These are phyloP conservation scores for Periconia sp. DNA, from an alignment of 2,329 filamentous ascomycete genomes.

Conservation along the genomic window DNA sequence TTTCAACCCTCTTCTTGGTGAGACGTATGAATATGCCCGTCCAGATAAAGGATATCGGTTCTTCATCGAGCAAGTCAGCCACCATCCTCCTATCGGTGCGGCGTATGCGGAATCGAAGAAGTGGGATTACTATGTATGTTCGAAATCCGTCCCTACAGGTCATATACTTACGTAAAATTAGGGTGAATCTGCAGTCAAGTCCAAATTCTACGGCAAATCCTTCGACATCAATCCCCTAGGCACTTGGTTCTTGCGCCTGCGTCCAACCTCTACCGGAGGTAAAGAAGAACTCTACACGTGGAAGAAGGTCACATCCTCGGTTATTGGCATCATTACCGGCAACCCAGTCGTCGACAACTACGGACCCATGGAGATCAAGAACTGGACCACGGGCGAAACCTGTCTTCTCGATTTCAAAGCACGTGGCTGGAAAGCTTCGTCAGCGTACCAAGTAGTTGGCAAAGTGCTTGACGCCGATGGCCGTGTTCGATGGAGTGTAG, in stretches of 20 bases:
- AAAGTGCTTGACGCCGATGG: slow-evolving; percentile 80
- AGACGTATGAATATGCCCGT: slow-evolving; percentile 94
- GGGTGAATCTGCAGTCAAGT: slow-evolving; percentile 92
- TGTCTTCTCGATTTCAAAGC: slow-evolving; percentile 90
- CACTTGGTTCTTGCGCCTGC: slow-evolving; percentile 91
- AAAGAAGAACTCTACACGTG: slow-evolving; percentile 90
- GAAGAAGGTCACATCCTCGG: slow-evolving; percentile 97
- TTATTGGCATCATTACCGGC: slow-evolving; percentile 97
- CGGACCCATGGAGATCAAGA: slow-evolving; percentile 94
- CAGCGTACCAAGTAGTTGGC: slow-evolving; percentile 84
- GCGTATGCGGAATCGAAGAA: slow-evolving; percentile 88
- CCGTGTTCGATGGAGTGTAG: slow-evolving; percentile 84
- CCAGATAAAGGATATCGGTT: slow-evolving; percentile 98
- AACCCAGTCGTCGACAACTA: slow-evolving; percentile 98
- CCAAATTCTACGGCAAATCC: slow-evolving; percentile 95
- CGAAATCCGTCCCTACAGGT: background rate
- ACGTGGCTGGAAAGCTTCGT: slow-evolving; percentile 92
- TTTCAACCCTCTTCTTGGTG: slow-evolving; percentile 93
- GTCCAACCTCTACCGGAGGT: slow-evolving; percentile 66
- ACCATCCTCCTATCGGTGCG: slow-evolving; percentile 92
- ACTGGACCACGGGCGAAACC: slow-evolving; percentile 93
- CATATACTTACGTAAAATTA: slow-evolving; percentile 32
- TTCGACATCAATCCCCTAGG: slow-evolving; percentile 96
- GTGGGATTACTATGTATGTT: slow-evolving; percentile 82
- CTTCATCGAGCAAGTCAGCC: slow-evolving; percentile 97